Evolutionary conservation across 257 asterid genomes (phyloP).

Genomic region (Solanum ossicruentum): DNA sequence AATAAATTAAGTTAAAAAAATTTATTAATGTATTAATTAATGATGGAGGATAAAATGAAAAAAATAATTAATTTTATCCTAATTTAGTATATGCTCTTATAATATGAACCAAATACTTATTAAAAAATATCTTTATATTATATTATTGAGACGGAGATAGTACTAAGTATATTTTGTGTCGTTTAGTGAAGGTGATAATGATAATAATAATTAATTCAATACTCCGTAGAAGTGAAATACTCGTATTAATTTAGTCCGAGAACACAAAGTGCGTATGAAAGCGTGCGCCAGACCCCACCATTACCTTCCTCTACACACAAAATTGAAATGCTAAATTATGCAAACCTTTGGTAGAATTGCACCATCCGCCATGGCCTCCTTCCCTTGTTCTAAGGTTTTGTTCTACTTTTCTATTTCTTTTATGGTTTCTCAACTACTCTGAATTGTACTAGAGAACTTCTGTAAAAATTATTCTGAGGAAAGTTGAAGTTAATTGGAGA

Average conservation of each 20-base stretch:
- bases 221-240: too few relatives aligned
- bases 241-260: not conserved
- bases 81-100: too few relatives aligned
- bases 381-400: constrained; percentile 13
- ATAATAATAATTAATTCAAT: too few relatives aligned
- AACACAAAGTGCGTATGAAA: not conserved
- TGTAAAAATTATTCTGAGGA: not conserved
- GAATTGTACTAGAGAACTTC: not conserved
- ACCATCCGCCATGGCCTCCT: constrained; percentile 12
- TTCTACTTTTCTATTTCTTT: not conserved
- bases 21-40: too few relatives aligned
- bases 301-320: not conserved
- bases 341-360: not conserved
- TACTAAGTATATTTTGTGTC: too few relatives aligned
- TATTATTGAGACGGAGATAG: too few relatives aligned
- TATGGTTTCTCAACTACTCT: not conserved
- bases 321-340: constrained; percentile 1
- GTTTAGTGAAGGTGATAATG: too few relatives aligned
- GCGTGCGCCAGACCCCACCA: constrained; percentile 2
- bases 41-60: too few relatives aligned
- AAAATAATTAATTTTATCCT: too few relatives aligned
- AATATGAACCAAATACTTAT: too few relatives aligned
- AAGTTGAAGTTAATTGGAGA: not conserved
- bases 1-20: too few relatives aligned
- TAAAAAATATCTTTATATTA: too few relatives aligned